These are phyloP conservation scores for Fragaria vesca DNA, from an alignment of 306 rosid species.

Conservation along the genomic window DNA sequence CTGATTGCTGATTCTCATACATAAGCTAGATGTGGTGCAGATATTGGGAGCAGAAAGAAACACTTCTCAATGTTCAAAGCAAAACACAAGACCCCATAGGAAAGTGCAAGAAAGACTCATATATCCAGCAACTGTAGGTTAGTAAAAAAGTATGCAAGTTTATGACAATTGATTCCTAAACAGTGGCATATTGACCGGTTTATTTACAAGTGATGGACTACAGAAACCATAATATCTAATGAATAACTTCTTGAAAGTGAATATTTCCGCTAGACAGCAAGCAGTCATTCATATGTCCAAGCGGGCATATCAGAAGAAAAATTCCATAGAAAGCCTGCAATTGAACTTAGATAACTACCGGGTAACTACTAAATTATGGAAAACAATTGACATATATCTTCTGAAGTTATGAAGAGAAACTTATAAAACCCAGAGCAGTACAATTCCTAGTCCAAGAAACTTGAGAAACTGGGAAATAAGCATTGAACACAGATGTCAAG, in stretches of 20 bases:
- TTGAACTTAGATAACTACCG: background rate
- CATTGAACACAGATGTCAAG: background rate
- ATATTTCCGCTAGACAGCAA: background rate
- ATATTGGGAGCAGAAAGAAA: background rate
- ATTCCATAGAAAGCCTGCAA: background rate
- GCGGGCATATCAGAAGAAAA: background rate
- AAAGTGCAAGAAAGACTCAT: background rate
- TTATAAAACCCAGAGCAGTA: background rate
- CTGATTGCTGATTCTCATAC: background rate
- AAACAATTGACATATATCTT: background rate
- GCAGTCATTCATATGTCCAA: background rate
- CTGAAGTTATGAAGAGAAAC: too few species aligned
- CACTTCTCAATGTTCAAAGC: background rate
- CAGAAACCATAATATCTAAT: background rate
- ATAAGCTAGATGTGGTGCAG: background rate
- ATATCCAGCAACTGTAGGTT: background rate
- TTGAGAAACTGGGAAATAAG: background rate
- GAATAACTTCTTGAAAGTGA: background rate
- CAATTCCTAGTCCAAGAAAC: background rate
- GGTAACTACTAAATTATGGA: background rate
- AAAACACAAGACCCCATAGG: background rate
- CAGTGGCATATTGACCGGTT: background rate
- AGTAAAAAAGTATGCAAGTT: background rate
- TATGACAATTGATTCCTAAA: background rate
- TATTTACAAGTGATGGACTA: background rate